Conservation (phyloP, 129 eudicot species). For the Saussurea involucrata region DNA sequence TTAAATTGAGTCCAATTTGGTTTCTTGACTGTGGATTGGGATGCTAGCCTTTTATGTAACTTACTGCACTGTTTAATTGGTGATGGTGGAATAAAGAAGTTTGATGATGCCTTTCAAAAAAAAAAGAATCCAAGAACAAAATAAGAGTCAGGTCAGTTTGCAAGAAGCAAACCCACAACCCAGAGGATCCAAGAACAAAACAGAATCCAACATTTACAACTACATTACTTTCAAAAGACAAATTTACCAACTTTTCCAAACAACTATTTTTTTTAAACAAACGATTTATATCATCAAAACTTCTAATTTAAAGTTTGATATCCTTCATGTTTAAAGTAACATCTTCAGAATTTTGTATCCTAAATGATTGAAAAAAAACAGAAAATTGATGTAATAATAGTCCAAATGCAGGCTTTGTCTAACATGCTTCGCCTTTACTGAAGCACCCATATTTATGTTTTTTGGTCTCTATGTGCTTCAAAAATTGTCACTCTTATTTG, state of each 20-base stretch:
- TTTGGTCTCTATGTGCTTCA: constrained; percentile 12
- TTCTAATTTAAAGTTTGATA: background rate
- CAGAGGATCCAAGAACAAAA: no score
- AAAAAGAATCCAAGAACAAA: no score
- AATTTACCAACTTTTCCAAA: no score
- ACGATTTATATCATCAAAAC: background rate
- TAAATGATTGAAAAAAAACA: constrained; percentile 6
- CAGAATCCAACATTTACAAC: no score
- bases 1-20: no score
- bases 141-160: no score
- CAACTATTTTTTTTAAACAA: background rate
- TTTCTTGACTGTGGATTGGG: no score
- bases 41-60: no score
- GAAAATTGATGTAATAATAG: constrained; percentile 32
- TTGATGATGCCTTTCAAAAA: no score
- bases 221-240: background rate
- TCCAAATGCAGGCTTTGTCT: constrained; percentile 37
- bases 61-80: no score
- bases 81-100: no score
- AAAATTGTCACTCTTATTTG: background rate
- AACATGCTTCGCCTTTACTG: constrained; percentile 34
- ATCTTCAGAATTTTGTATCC: background rate
- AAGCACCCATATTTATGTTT: constrained; percentile 24
- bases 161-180: no score
- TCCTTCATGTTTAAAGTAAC: background rate